Base-by-base conservation (phyloP, 2,329 filamentous ascomycete species). In the Xylariaceae sp. region DNA sequence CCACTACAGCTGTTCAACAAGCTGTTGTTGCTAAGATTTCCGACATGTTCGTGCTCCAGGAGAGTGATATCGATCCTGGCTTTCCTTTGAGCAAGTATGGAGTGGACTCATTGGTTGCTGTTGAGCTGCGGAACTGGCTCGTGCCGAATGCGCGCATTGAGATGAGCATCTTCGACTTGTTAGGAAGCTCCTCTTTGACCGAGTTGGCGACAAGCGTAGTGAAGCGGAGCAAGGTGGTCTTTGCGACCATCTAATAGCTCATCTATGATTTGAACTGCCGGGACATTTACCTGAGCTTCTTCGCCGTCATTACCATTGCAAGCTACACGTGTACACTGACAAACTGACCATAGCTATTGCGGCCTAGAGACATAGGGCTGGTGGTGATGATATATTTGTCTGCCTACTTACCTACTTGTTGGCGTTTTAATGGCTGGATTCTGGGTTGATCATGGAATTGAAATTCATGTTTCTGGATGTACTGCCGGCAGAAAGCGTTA, bases 51-150 rank as follows among this genome's bases (percentile, higher is more conserved):
- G 61, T 55, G 14, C 31, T 61, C 14, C 37, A 55, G 3, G 16
- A 52, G 6, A 51, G 37, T n/a, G 60, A 63, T 2, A 57, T 65
- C 21, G 17, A 57, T 16, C 31, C 57, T 3, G 12, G 11, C 16
- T 26, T 45, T 36, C 44, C 52, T 2, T 46, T 58, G 17, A 44
- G 53, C 4, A 23, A 49, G 17, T 62, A 52, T 17, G 65, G 65
- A 1, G 60, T 67, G 0, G 65, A 66, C 45, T 67, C 65, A 1
- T 40, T 66, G 2, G 60, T 66, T 7, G 60, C 64, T 5, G 60
- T 67, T 4, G 64, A 67, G 50, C 19, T 67, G 26, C 58, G 62
- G 6, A 66, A 64, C 28, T 61, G 56, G 64, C 43, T 63, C 1
- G 54, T 57, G 5, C 54, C 48, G 5, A 57, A 53, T 44, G 54